Evolutionary conservation across 2,329 filamentous ascomycete genomes (phyloP).

Genomic region (Fusarium humuli): DNA sequence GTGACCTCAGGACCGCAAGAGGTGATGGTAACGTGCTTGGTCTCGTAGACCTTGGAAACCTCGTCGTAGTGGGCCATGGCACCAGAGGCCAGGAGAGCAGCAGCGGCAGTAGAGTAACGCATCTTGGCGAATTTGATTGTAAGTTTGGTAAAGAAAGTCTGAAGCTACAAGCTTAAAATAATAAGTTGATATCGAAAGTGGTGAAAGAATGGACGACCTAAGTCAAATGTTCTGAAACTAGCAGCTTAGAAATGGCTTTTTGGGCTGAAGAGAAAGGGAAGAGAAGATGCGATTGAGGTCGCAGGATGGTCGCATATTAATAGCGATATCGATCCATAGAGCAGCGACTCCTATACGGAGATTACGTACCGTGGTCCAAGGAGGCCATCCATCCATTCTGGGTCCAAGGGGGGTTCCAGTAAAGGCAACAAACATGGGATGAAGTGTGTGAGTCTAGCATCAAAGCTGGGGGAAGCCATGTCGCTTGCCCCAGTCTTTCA

Average conservation of each 20-base stretch:
- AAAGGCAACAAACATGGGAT: slow-evolving; percentile 39
- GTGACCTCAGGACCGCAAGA: slow-evolving; percentile 59
- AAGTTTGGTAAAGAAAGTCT: slow-evolving; percentile 43
- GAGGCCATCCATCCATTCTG: slow-evolving; percentile 32
- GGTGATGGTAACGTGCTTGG: slow-evolving; percentile 70
- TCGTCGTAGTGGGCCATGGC: slow-evolving; percentile 49
- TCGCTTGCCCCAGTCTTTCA: slow-evolving; percentile 34
- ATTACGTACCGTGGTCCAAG: slow-evolving; percentile 42
- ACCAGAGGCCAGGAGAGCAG: slow-evolving; percentile 59
- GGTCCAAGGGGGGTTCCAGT: slow-evolving; percentile 41
- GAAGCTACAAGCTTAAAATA: slow-evolving; percentile 45
- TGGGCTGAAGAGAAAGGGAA: slow-evolving; percentile 56
- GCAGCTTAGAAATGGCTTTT: slow-evolving; percentile 57
- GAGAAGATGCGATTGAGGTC: slow-evolving; percentile 30
- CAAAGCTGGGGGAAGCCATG: slow-evolving; percentile 42
- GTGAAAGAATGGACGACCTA: slow-evolving; percentile 69
- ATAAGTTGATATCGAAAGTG: slow-evolving; percentile 44
- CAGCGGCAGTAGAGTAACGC: slow-evolving; percentile 67
- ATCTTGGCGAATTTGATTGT: slow-evolving; percentile 62
- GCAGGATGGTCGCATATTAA: slow-evolving; percentile 61
- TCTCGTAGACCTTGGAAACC: slow-evolving; percentile 66
- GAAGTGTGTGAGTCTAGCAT: slow-evolving; percentile 42
- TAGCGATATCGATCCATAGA: slow-evolving; percentile 49
- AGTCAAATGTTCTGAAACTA: slow-evolving; percentile 60
- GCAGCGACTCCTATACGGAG: slow-evolving; percentile 40